Evolutionary conservation across 371 early-diverging fungal genomes (phyloP), one percentile per base, ranked within the genome.

Genomic region (Rhizopus microsporus): DNA sequence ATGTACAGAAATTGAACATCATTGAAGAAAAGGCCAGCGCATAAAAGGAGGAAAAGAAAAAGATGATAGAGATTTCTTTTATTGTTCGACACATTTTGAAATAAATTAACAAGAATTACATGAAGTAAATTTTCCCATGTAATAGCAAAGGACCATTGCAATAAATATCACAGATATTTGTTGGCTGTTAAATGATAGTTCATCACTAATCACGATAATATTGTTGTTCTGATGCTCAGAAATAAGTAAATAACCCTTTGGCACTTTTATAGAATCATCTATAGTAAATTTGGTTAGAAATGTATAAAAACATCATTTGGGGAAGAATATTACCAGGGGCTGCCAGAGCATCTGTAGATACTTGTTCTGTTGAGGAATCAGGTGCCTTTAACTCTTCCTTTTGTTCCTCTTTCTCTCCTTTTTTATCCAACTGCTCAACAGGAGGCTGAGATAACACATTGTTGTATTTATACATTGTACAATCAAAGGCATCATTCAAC

Each of bases 1-100:
- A 81, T 57, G 62, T 85, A 61, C 78, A 81, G 58, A 76, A 76
- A 64, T 60, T 82, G 57, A 82, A 81, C 54, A 81, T 83, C 59
- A 72, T 85, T 56, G 83, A 81, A 53, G 74, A 71, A 48, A 63
- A 59, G 23, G 46, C 46, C 31, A 51, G 37, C 37, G 46, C 56
- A 46, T 51, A 38, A 51, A 49, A 48, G 32, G 5, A 3, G 12
- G 12, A 3, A 31, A 48, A 4, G 10, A 48, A 48, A 31, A 31
- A 48, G 7, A 48, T 8, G n/a, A 30, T 31, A 7, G 12, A 42
- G 12, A 42, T 10, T 38, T 10, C 5, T 10, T 12, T 16, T 42
- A 42, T 42, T 42, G 42, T 42, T 42, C 16, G 16, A 42, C 23
- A 23, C 23, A 23, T 23, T 23, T 23, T 23, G 23, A 23, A 46